Base-by-base conservation (phyloP, 768 basidiomycete species). In the Podaxis carcinomalis region DNA sequence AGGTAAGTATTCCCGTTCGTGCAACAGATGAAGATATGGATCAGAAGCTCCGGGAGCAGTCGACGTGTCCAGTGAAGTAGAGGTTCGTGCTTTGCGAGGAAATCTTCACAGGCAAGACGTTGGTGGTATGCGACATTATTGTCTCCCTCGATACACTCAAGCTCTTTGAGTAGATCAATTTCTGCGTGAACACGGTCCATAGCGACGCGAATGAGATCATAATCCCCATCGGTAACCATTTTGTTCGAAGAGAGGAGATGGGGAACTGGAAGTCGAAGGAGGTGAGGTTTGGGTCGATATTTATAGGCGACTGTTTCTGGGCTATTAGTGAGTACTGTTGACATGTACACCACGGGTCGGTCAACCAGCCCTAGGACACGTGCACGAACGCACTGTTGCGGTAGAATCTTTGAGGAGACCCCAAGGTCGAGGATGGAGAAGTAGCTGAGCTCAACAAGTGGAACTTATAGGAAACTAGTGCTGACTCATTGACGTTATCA, bases 41-140 rank as follows among this genome's bases (percentile, higher is more conserved):
- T 28, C 16, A 59, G 39, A 25, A 59, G 25, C 21, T 59, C 57
- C 3, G 19, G 14, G 5, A 39, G 35, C 5, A 59, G 16, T 14
- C 57, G 51, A 9, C 37, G 49, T 6, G 57, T 51, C 57, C 57
- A 59, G 36, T 59, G 57, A 4, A 51, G 23, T 3, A 42, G 50
- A n/a, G 42, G 7, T 19, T 16, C n/a, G 42, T 44, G 42, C 19
- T 44, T 44, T 7, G 16, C 42, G 42, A 44, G 16, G 42, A 44
- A 44, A 44, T 44, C 16, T 16, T 44, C 13, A 16, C 42, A 44
- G 19, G 42, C 42, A 44, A 44, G 42, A n/a, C 42, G 42, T 7
- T 44, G 42, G 42, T 9, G 42, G 19, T 44, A 44, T 16, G 42
- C 19, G 19, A 19, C 19, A 16, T 44, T 16, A 16, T 6, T 44